Evolutionary conservation across 2,329 filamentous ascomycete species (phyloP).

Genomic region (Paraphoma chrysanthemicola): DNA sequence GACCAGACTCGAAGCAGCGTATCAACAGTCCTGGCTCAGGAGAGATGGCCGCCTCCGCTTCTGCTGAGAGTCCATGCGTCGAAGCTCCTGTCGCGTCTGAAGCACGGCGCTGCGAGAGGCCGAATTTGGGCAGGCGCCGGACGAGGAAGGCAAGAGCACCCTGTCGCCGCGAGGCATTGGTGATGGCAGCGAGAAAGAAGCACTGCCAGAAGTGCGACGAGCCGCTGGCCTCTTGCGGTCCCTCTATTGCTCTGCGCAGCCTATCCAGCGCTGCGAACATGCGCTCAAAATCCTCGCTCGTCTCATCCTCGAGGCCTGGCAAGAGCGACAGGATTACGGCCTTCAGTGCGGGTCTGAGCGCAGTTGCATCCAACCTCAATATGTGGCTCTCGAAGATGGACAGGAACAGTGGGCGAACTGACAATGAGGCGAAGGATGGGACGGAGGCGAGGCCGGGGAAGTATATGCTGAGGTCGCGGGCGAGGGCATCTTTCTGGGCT

Average conservation of each 20-base stretch:
- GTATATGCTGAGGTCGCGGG: slow-evolving; percentile 83
- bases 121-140: slow-evolving; percentile 78
- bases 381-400: slow-evolving; percentile 83
- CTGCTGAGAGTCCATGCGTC: slow-evolving; percentile 50
- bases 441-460: slow-evolving; percentile 88
- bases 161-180: slow-evolving; percentile 81
- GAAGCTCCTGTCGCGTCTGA: slow-evolving; percentile 17
- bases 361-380: slow-evolving; percentile 71
- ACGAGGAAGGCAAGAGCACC: slow-evolving; percentile 88
- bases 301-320: slow-evolving; percentile 93
- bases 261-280: slow-evolving; percentile 80
- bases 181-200: slow-evolving; percentile 92
- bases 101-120: slow-evolving; percentile 32
- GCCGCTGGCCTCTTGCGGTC: slow-evolving; percentile 56
- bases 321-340: slow-evolving; percentile 87
- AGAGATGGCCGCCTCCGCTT: slow-evolving; percentile 74
- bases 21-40: slow-evolving; percentile 91
- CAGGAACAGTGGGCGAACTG: slow-evolving; percentile 85
- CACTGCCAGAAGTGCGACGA: slow-evolving; percentile 98
- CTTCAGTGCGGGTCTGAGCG: slow-evolving; percentile 86
- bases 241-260: slow-evolving; percentile 70
- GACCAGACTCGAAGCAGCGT: slow-evolving; percentile 88
- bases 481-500: slow-evolving; percentile 71
- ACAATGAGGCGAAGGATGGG: slow-evolving; percentile 91
- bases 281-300: slow-evolving; percentile 94